These are phyloP conservation scores for Cyclocybe cylindracea DNA, from an alignment of 768 basidiomycete species.

Conservation along the genomic window DNA sequence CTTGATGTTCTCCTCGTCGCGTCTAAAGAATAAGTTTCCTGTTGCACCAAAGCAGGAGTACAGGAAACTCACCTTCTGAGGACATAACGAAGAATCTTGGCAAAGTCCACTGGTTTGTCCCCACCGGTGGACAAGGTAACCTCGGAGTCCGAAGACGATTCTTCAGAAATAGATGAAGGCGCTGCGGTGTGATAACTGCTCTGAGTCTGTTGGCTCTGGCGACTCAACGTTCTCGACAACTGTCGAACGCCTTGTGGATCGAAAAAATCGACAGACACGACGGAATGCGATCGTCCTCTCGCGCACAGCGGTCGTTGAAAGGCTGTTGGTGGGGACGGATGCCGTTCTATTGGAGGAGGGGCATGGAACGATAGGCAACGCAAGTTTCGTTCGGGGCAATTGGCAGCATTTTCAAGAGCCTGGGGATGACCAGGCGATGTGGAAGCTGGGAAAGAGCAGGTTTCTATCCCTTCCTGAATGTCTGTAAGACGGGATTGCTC, in stretches of 20 bases:
- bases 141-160: constrained; percentile 23
- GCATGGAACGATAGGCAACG: neutral
- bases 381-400: neutral
- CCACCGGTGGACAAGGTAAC: constrained; percentile 18
- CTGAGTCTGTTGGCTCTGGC: neutral
- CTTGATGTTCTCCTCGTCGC: constrained; percentile 48
- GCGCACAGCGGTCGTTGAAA: neutral
- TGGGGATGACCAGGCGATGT: too few species aligned
- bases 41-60: neutral
- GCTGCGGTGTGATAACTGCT: neutral
- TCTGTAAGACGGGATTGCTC: too few species aligned
- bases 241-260: constrained; percentile 51
- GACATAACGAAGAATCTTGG: constrained; percentile 30
- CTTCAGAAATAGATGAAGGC: constrained; percentile 7
- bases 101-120: constrained; percentile 36
- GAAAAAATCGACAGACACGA: constrained; percentile 49
- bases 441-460: too few species aligned
- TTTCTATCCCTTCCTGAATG: too few species aligned
- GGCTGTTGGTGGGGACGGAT: neutral
- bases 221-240: constrained; percentile 38
- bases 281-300: constrained; percentile 20
- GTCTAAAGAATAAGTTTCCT: constrained; percentile 30
- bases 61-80: constrained; percentile 32
- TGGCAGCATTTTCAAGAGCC: too few species aligned
- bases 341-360: neutral